phyloP scores from a whole-genome alignment of 1,139 yeast genomes.

The Pichia sp. region DNA sequence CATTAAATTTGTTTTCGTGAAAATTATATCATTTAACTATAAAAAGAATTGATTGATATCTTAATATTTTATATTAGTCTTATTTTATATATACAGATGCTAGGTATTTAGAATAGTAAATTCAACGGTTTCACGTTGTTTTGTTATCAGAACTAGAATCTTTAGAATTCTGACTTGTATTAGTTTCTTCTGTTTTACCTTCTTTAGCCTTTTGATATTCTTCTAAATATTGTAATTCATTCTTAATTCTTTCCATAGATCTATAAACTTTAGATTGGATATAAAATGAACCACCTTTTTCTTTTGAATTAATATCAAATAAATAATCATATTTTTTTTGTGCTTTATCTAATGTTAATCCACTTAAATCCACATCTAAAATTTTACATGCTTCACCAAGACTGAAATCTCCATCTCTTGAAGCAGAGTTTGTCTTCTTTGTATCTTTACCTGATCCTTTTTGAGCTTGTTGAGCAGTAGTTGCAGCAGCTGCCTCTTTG shows the following conservation, averaged over 20 bases:
- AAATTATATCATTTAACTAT: too few relatives aligned
- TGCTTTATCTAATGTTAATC: constrained; percentile 52
- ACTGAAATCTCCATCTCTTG: constrained; percentile 66
- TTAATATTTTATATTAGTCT: too few relatives aligned
- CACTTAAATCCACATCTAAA: constrained; percentile 62
- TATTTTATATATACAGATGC: too few relatives aligned
- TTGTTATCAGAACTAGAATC: constrained; percentile 1
- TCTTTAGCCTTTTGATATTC: constrained; percentile 27
- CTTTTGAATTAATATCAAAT: constrained; percentile 84
- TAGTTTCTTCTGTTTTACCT: constrained; percentile 1
- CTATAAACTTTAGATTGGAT: constrained; percentile 87
- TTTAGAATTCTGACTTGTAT: neutral
- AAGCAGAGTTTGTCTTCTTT: constrained; percentile 39
- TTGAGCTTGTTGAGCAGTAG: constrained; percentile 62
- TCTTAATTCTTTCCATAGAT: constrained; percentile 61
- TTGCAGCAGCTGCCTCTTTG: constrained; percentile 88
- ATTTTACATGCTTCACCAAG: constrained; percentile 90
- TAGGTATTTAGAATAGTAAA: too few relatives aligned
- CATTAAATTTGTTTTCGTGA: too few relatives aligned
- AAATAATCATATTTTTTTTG: constrained; percentile 74
- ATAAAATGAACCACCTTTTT: constrained; percentile 90
- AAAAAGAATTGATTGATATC: too few relatives aligned
- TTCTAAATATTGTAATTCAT: constrained; percentile 42
- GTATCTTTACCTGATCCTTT: constrained; percentile 39
- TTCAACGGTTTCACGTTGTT: constrained; percentile 3